phyloP scores from a whole-genome alignment of 371 early-diverging fungal genomes.

The Parasitella parasitica region DNA sequence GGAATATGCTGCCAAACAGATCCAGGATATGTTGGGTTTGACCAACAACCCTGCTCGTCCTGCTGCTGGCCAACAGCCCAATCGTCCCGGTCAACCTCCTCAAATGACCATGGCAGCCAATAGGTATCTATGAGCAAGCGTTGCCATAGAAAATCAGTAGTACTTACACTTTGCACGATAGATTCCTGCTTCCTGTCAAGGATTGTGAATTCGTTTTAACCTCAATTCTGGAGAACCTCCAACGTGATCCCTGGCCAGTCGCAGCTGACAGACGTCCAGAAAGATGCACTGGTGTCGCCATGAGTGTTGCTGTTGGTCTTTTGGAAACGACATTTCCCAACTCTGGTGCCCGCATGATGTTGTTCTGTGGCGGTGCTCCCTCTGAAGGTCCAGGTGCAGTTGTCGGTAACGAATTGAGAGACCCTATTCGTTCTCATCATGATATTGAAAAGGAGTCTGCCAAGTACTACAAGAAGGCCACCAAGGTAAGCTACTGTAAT shows the following conservation, averaged over 20 bases:
- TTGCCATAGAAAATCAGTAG: too few species aligned
- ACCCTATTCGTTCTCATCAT: slow-evolving; percentile 96
- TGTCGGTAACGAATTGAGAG: slow-evolving; percentile 90
- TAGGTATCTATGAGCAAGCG: background rate
- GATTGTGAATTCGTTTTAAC: slow-evolving; percentile 96
- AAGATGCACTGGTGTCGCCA: slow-evolving; percentile 98
- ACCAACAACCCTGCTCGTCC: slow-evolving; percentile 59
- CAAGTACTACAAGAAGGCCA: slow-evolving; percentile 90
- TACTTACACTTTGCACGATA: background rate
- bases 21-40: slow-evolving; percentile 94
- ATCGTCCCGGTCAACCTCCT: slow-evolving; percentile 63
- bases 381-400: slow-evolving; percentile 99
- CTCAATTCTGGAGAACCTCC: slow-evolving; percentile 92
- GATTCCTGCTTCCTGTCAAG: slow-evolving; percentile 89
- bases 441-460: slow-evolving; percentile 96
- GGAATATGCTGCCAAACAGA: slow-evolving; percentile 92
- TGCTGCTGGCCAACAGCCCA: slow-evolving; percentile 45
- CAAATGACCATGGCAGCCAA: slow-evolving; percentile 54
- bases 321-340: slow-evolving; percentile 94
- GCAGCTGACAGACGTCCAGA: slow-evolving; percentile 91
- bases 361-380: slow-evolving; percentile 98
- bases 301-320: slow-evolving; percentile 94
- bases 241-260: slow-evolving; percentile 99
- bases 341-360: slow-evolving; percentile 93
- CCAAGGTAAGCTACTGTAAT: slow-evolving; percentile 53